These are phyloP conservation scores for Agapanthus africanus DNA, from an alignment of 106 monocot genomes.

Conservation along the genomic window DNA sequence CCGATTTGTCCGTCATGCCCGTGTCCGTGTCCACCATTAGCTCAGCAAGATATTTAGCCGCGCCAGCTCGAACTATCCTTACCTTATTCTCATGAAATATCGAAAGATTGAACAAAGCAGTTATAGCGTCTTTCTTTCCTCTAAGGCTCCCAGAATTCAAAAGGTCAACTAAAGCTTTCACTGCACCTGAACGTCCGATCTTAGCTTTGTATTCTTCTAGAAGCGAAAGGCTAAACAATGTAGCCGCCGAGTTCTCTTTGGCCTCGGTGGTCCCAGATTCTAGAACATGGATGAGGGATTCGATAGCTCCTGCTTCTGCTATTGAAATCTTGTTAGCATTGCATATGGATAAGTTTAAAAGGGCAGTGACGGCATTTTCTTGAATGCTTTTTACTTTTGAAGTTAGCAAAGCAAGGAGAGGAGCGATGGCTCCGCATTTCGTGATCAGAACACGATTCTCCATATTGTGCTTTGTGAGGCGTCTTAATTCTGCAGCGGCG, in stretches of 20 bases:
- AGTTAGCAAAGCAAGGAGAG: conserved; percentile 51
- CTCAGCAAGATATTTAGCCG: conserved; percentile 51
- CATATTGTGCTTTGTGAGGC: conserved; percentile 52
- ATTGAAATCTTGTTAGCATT: conserved; percentile 50
- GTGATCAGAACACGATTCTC: conserved; percentile 69
- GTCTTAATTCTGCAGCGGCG: conserved; percentile 55
- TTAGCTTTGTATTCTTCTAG: conserved; percentile 64
- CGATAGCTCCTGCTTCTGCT: conserved; percentile 60
- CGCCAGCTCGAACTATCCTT: conserved; percentile 74
- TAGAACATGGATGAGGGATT: conserved; percentile 72
- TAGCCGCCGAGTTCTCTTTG: conserved; percentile 74
- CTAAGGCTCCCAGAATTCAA: conserved; percentile 47
- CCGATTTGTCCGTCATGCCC: conserved; percentile 68
- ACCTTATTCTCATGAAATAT: conserved; percentile 74
- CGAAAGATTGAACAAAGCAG: conserved; percentile 73
- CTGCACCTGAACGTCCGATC: conserved; percentile 61
- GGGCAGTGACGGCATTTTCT: conserved; percentile 82
- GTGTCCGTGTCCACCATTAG: conserved; percentile 57
- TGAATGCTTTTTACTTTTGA: conserved; percentile 44
- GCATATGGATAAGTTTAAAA: conserved; percentile 74
- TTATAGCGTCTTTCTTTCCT: conserved; percentile 84
- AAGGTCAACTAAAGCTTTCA: conserved; percentile 57
- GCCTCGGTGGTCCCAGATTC: conserved; percentile 47
- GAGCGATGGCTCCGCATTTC: conserved; percentile 57
- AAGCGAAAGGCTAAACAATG: conserved; percentile 66